A percentile compares a stretch with the other conserved stretches of the same genome.
phyloP scores from a whole-genome alignment of 2,329 filamentous ascomycete species.

The Ophiocordyceps camponoti-rufipedis region DNA sequence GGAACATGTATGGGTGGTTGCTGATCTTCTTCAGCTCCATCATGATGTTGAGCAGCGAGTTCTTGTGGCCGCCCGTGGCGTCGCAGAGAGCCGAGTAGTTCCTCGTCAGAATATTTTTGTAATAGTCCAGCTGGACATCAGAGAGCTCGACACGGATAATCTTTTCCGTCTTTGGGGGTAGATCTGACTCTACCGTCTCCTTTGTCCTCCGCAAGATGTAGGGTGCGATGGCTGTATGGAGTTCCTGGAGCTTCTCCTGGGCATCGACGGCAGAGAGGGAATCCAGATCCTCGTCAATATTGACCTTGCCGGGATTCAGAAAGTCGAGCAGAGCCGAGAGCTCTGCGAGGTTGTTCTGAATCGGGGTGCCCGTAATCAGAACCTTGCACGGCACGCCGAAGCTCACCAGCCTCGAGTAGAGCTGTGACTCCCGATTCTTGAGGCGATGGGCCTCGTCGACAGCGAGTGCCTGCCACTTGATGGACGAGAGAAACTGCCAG shows the following conservation, averaged over 20 bases:
- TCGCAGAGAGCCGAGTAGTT: conserved; percentile 93
- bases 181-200: conserved; percentile 88
- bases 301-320: conserved; percentile 81
- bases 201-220: conserved; percentile 94
- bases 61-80: conserved; percentile 77
- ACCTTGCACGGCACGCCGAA: conserved; percentile 81
- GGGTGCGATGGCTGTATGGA: conserved; percentile 76
- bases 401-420: conserved; percentile 69
- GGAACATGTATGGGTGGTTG: conserved; percentile 97
- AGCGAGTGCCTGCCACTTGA: conserved; percentile 95
- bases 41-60: conserved; percentile 93
- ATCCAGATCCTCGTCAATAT: conserved; percentile 84
- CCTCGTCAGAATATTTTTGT: conserved; percentile 94
- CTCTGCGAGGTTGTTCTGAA: conserved; percentile 92
- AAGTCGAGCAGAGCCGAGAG: conserved; percentile 89
- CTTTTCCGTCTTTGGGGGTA: conserved; percentile 95
- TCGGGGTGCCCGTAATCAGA: conserved; percentile 89
- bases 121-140: conserved; percentile 92
- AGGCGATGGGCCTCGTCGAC: conserved; percentile 94
- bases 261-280: conserved; percentile 59
- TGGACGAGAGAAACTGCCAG: conserved; percentile 62
- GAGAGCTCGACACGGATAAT: conserved; percentile 96
- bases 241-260: conserved; percentile 67
- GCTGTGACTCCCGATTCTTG: conserved; percentile 88
- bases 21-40: conserved; percentile 99